Evolutionary conservation across 176 grass and related monocot species (phyloP).

Genomic region (Lolium rigidum): DNA sequence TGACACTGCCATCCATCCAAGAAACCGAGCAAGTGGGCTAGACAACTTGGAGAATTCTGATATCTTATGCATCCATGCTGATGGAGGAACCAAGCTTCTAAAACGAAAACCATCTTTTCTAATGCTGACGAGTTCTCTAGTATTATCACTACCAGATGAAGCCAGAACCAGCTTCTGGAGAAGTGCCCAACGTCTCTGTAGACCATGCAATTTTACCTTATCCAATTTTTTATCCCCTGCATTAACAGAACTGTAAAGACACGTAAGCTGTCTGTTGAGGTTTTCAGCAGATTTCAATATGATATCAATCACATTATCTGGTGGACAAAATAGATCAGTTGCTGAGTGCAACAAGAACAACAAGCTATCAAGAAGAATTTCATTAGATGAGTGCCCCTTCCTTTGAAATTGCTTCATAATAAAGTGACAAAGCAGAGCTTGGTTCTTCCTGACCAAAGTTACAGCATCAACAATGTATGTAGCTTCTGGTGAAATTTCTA

Average conservation of each 20-base stretch:
- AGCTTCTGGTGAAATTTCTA: slow-evolving; percentile 71
- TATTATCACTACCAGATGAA: slow-evolving; percentile 75
- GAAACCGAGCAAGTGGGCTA: slow-evolving; percentile 74
- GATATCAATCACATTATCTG: slow-evolving; percentile 83
- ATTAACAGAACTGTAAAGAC: slow-evolving; percentile 65
- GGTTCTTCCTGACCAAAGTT: slow-evolving; percentile 96
- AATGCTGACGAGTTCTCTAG: slow-evolving; percentile 54
- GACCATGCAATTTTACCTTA: slow-evolving; percentile 66
- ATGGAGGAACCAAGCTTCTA: slow-evolving; percentile 83
- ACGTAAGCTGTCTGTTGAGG: slow-evolving; percentile 70
- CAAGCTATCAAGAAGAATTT: slow-evolving; percentile 87
- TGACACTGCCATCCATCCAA: slow-evolving; percentile 93
- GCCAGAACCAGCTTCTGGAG: slow-evolving; percentile 85
- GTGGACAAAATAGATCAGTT: slow-evolving; percentile 77
- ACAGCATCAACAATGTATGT: slow-evolving; percentile 71
- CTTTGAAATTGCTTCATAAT: slow-evolving; percentile 75
- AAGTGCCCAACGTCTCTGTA: slow-evolving; percentile 77
- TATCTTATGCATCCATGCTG: slow-evolving; percentile 91
- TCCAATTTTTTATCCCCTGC: slow-evolving; percentile 56
- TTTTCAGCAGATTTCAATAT: slow-evolving; percentile 84
- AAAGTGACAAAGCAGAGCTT: slow-evolving; percentile 78
- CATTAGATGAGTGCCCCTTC: slow-evolving; percentile 63
- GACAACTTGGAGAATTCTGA: slow-evolving; percentile 61
- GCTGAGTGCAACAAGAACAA: slow-evolving; percentile 91
- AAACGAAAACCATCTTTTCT: slow-evolving; percentile 68